Evolutionary conservation across 805 yeast species (phyloP).

Genomic region (Lipomyces starkeyi): DNA sequence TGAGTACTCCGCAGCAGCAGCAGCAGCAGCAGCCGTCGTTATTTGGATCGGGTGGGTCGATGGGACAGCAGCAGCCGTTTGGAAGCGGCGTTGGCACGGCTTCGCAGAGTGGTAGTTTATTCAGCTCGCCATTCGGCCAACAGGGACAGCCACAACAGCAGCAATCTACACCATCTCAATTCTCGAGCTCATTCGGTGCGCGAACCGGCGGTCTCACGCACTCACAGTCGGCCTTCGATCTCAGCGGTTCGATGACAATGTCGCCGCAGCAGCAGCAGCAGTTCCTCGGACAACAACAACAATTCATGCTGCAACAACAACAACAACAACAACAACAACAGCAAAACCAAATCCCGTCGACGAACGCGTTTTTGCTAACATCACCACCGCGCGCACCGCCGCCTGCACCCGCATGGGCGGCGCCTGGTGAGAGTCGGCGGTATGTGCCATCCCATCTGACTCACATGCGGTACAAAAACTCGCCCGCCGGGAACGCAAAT

Average conservation of each 20-base stretch:
- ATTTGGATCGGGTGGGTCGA: not conserved
- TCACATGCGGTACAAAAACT: slow-evolving; percentile 29
- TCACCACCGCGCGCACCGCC: slow-evolving; percentile 27
- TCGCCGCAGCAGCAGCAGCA: slow-evolving; percentile 40
- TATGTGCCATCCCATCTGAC: slow-evolving; percentile 33
- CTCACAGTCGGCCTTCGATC: slow-evolving; percentile 33
- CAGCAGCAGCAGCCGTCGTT: slow-evolving; percentile 2
- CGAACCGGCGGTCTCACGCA: slow-evolving; percentile 11
- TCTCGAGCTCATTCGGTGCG: slow-evolving; percentile 3
- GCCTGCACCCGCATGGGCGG: slow-evolving; percentile 28
- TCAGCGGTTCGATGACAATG: slow-evolving; percentile 29
- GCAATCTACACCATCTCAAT: slow-evolving; percentile 2
- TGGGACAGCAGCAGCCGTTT: slow-evolving; percentile 7
- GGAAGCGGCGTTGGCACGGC: not conserved
- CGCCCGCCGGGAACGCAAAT: not conserved
- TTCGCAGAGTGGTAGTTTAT: not conserved
- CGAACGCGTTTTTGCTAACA: slow-evolving; percentile 15
- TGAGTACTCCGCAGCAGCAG: slow-evolving; percentile 10
- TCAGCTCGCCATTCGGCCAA: slow-evolving; percentile 6
- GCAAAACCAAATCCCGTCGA: slow-evolving; percentile 24
- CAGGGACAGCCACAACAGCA: slow-evolving; percentile 14
- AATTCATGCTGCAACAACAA: slow-evolving; percentile 31
- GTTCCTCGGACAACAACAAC: slow-evolving; percentile 16
- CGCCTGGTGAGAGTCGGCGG: slow-evolving; percentile 21
- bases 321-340: slow-evolving; percentile 35